Percentiles rank a stretch among this genome's conserved stretches.
Conservation (phyloP, 1,284 basidiomycete genomes). For the Neolentinus lepideus region DNA sequence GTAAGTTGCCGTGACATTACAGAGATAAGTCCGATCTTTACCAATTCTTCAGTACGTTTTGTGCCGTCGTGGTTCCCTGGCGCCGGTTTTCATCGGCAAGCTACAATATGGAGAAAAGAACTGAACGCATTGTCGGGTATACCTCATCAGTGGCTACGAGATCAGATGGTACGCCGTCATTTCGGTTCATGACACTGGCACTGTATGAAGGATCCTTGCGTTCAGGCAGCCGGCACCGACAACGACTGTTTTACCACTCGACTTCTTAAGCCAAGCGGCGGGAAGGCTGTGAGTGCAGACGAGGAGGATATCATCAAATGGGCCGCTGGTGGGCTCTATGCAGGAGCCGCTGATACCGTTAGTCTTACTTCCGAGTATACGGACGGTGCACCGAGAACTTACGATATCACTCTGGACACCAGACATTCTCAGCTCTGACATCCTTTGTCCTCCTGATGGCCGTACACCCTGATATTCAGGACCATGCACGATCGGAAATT, state of each 20-base stretch:
- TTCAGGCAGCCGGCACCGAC: constrained; percentile 9
- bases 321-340: constrained; percentile 14
- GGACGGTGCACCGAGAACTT: not conserved
- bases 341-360: constrained; percentile 9
- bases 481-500: constrained; percentile 18
- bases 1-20: constrained; percentile 3
- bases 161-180: constrained; percentile 11
- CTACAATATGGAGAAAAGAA: not conserved
- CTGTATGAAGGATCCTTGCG: not conserved
- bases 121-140: not conserved
- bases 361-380: constrained; percentile 9
- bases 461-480: constrained; percentile 14
- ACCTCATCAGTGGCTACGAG: constrained; percentile 9
- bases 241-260: constrained; percentile 11
- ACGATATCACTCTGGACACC: not conserved
- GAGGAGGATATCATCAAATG: constrained; percentile 14
- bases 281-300: not conserved
- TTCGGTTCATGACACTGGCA: not conserved
- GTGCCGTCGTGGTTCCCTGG: constrained; percentile 13
- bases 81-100: constrained; percentile 8
- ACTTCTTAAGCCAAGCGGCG: constrained; percentile 7
- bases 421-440: not conserved
- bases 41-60: constrained; percentile 7
- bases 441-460: constrained; percentile 15
- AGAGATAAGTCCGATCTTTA: not conserved